Evolutionary conservation across 257 asterid genomes (phyloP).

Genomic region (Knoxia roxburghii): DNA sequence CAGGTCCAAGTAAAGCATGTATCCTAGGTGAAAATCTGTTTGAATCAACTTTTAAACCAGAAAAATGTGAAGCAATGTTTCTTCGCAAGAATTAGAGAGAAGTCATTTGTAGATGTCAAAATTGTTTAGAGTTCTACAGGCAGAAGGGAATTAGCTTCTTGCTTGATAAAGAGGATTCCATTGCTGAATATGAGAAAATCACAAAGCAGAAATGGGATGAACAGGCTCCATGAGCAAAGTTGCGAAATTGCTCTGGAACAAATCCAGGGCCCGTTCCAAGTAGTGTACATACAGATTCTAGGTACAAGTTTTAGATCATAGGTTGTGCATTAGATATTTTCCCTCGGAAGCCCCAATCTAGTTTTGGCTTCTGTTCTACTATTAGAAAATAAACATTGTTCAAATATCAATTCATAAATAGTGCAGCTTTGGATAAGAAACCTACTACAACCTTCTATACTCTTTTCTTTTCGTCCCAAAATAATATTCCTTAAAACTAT

Average conservation of each 20-base stretch:
- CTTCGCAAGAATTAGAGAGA: conserved; percentile 80
- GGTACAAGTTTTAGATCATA: neutral
- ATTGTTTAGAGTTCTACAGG: conserved; percentile 51
- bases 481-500: too few relatives aligned
- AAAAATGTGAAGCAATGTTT: conserved; percentile 52
- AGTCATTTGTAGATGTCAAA: conserved; percentile 57
- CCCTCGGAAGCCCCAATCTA: neutral
- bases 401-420: neutral
- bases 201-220: conserved; percentile 77
- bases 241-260: conserved; percentile 51
- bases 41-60: conserved; percentile 29
- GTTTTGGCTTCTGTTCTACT: neutral
- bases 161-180: conserved; percentile 81
- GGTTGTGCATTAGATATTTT: neutral
- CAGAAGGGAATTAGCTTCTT: conserved; percentile 59
- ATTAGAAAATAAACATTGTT: neutral
- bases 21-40: conserved; percentile 41
- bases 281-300: neutral
- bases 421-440: too few relatives aligned
- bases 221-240: conserved; percentile 75
- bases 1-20: conserved; percentile 48
- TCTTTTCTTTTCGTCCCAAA: too few relatives aligned
- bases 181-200: conserved; percentile 81
- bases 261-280: conserved; percentile 21
- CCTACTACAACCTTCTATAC: too few relatives aligned